Conservation (phyloP, 768 basidiomycete species). For the Coprinopsis strossmayeri region DNA sequence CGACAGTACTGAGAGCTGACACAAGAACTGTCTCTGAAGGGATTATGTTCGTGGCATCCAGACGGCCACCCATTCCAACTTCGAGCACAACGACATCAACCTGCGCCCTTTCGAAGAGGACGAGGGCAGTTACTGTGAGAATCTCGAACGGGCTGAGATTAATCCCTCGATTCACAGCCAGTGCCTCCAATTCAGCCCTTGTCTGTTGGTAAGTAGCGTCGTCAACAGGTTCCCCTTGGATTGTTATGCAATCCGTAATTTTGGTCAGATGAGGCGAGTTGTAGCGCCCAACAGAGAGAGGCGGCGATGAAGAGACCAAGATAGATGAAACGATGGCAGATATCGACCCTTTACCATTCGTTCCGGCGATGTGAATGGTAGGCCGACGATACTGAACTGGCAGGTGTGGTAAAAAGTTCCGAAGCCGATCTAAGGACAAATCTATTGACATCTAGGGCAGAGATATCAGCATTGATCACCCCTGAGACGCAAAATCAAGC, state of each 20-base stretch:
- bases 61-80: conserved; percentile 89
- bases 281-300: conserved; percentile 70
- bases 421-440: conserved; percentile 57
- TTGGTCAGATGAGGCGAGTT: conserved; percentile 89
- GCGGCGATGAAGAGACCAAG: conserved; percentile 46
- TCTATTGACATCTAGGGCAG: conserved; percentile 66
- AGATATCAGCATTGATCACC: too few relatives aligned
- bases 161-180: conserved; percentile 36
- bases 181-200: conserved; percentile 39
- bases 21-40: conserved; percentile 61
- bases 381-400: conserved; percentile 60
- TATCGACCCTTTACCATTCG: conserved; percentile 96
- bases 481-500: too few relatives aligned
- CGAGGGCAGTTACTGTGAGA: conserved; percentile 74
- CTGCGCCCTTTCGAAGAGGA: conserved; percentile 59
- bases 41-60: conserved; percentile 92
- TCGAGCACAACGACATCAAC: conserved; percentile 85
- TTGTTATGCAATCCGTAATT: conserved; percentile 66
- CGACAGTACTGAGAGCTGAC: conserved; percentile 81
- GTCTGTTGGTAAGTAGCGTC: conserved; percentile 39
- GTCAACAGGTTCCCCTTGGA: conserved; percentile 53
- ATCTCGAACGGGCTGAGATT: conserved; percentile 76
- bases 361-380: conserved; percentile 88
- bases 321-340: conserved; percentile 78
- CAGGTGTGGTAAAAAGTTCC: conserved; percentile 43